phyloP scores from a whole-genome alignment of 1,284 basidiomycete species.

The Apiotrichum laibachii region DNA sequence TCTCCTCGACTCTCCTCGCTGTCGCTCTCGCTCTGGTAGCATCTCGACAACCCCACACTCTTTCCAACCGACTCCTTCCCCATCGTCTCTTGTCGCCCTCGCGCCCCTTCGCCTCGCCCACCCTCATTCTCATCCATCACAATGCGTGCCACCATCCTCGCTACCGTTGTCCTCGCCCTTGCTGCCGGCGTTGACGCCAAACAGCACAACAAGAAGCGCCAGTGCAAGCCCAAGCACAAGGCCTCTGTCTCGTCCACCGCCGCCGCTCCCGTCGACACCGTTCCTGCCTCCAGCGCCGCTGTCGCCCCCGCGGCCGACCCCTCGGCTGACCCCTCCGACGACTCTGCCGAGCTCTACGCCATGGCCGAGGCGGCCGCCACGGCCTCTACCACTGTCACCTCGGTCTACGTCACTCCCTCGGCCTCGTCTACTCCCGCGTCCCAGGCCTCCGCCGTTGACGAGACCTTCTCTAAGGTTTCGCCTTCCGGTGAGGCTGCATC shows the following conservation, averaged over 20 bases:
- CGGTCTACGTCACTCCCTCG: too few relatives aligned
- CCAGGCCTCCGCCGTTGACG: too few relatives aligned
- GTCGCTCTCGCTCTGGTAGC: conserved; percentile 5
- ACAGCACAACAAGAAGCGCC: background rate
- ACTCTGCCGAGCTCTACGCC: too few relatives aligned
- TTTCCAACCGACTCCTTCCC: background rate
- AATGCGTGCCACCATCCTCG: conserved; percentile 16
- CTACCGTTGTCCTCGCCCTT: conserved; percentile 11
- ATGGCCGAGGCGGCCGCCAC: too few relatives aligned
- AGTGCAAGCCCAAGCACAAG: conserved; percentile 2
- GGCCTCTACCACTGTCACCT: background rate
- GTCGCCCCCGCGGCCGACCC: too few relatives aligned
- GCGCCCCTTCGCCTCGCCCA: background rate
- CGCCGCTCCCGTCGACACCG: background rate
- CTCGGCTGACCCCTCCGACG: too few relatives aligned
- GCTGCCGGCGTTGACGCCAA: conserved; percentile 6
- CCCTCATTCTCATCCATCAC: background rate
- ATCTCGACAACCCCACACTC: background rate
- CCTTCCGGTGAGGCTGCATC: background rate
- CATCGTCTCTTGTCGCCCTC: background rate
- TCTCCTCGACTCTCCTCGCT: background rate
- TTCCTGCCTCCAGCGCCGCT: background rate
- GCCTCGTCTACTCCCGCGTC: too few relatives aligned
- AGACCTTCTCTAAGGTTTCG: background rate
- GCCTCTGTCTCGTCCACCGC: background rate